Base-by-base conservation (phyloP, 148 eudicot species). In the Persicaria tinctoria region DNA sequence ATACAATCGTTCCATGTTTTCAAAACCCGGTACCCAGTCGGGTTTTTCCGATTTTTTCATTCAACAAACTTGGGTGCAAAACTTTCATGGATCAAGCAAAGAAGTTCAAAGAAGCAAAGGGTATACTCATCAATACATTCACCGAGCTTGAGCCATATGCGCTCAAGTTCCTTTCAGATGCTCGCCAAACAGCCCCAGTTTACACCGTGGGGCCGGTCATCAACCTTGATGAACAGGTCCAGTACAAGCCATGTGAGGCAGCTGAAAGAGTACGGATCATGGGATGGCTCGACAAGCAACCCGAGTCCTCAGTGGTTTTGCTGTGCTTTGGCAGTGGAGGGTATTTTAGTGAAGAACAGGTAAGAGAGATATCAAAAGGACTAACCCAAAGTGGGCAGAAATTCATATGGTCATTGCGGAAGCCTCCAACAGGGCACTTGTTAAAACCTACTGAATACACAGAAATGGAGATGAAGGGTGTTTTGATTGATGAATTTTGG, bases 271-370 rank as follows among this genome's bases (percentile, higher is more conserved):
- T 53, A 2, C 48, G 41, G 46, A 73, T 80, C n/a, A 72, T 73
- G 70, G 20, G 41, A 14, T 76, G 83, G 76, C 54, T 73, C 10
- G 47, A 76, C 46, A 51, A 8, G 14, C 76, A 76, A n/a, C 73
- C 73, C 0, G 51, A 49, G 5, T 60, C 76, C 18, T 80, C 82
- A 5, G 79, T 76, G 12, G 76, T 80, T 46, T 74, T 66, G 46
- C 38, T 81, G 20, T 77, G 83, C 75, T 77, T 81, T 46, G 77
- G 83, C n/a, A 70, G 72, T 64, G 12, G 7, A 27, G 77, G 83
- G 18, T 23, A 50, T 18, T 73, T 81, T 17, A 13, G 51, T 6
- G 45, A 16, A 57, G 76, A 72, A 2, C 83, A 80, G 23, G 51
- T 76, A 10, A 73, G 47, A 12, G 83, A 80, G 62, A 72, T 80